Evolutionary conservation across 495 filamentous ascomycete species (phyloP).

Genomic region (Aspergillus baeticus): DNA sequence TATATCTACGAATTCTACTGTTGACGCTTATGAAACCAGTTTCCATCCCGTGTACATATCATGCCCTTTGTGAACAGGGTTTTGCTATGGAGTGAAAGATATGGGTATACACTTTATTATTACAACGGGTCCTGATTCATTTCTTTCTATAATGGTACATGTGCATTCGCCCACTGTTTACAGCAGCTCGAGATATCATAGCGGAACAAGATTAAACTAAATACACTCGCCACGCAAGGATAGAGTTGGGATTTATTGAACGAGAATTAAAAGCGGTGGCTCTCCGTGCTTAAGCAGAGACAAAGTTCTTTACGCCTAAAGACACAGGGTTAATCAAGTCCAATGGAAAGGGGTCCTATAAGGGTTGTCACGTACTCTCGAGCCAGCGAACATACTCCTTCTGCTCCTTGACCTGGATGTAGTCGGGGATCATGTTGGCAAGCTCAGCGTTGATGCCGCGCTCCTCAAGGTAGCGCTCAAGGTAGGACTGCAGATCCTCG

Average conservation of each 20-base stretch:
- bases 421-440: conserved; percentile 89
- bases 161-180: conserved; percentile 1
- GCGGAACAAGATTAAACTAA: neutral
- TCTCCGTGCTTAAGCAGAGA: conserved; percentile 56
- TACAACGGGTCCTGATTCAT: conserved; percentile 19
- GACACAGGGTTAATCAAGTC: conserved; percentile 15
- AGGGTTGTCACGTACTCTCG: conserved; percentile 54
- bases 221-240: neutral
- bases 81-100: too few species aligned
- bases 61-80: too few species aligned
- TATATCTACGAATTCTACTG: neutral
- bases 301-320: conserved; percentile 69
- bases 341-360: neutral
- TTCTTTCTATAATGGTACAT: conserved; percentile 29
- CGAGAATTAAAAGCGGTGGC: neutral
- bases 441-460: conserved; percentile 85
- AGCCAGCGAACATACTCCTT: conserved; percentile 94
- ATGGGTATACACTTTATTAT: conserved; percentile 7
- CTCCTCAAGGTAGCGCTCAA: conserved; percentile 95
- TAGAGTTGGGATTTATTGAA: conserved; percentile 11
- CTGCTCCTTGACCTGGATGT: conserved; percentile 99
- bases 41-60: too few species aligned
- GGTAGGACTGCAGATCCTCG: conserved; percentile 86
- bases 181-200: neutral
- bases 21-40: neutral